Evolutionary conservation across 768 basidiomycete genomes (phyloP), one percentile per base, ranked within the genome.

Genomic region (Fomitopsis pulvina): DNA sequence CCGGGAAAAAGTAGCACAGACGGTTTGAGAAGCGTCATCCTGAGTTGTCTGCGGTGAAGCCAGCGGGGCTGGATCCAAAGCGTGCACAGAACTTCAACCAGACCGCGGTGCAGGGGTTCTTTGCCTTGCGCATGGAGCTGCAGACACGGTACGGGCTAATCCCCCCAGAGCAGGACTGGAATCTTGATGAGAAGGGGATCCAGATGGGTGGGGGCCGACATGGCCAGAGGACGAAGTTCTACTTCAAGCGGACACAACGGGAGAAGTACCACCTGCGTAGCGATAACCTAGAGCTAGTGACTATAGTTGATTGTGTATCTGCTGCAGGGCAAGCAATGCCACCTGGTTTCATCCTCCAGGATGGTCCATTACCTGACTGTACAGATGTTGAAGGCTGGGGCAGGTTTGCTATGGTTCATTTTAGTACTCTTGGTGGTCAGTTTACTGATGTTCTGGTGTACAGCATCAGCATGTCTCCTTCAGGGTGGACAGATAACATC

Each of bases 301-400:
- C 74, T 0, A 57, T 76, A n/a, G 67, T 78, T 32, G 72, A 77
- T 52, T 62, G 65, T 45, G 57, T 72, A 4, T 71, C 66, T 42
- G 69, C 76, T 7, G 68, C 68, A 60, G 72, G 71, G 0, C 57
- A 45, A 3, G 57, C 59, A 5, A 38, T 73, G 2, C 58, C 48
- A n/a, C 72, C 75, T 5, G 61, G 60, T 10, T 65, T 76, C 24
- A 63, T 77, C 40, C 72, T 71, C 47, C 45, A 70, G 21, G 27
- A 45, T 45, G 44, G 44, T 24, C 27, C 27, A 5, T 4, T 43
- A 5, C 42, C 42, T 22, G 42, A 43, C 22, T 26, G 18, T 43
- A 24, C 42, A 21, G 42, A 43, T 26, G 24, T 43, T 18, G 42
- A 43, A 21, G 42, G 42, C 22, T 10, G 10, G 22, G 42, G 10